A percentile compares a stretch with the other conserved stretches of the same genome.
Evolutionary conservation across 192 early-diverging fungal species (phyloP).

Genomic region (Coemansia sp.): DNA sequence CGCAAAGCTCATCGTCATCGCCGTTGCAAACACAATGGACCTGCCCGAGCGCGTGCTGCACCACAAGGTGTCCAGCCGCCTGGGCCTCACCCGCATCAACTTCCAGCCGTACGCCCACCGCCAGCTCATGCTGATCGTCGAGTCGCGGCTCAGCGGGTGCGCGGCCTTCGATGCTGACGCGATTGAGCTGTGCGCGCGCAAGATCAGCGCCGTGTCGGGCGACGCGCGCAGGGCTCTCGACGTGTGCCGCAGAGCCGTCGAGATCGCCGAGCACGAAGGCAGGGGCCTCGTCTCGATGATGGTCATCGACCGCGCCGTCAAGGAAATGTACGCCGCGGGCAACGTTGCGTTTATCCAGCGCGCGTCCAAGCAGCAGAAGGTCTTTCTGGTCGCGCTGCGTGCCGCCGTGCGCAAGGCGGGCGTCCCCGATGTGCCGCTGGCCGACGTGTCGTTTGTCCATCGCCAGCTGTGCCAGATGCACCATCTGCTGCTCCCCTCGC

Average conservation of each 20-base stretch:
- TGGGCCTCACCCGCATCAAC: constrained; percentile 87
- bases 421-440: constrained; percentile 69
- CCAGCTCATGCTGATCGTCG: constrained; percentile 84
- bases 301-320: constrained; percentile 75
- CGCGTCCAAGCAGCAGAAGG: constrained; percentile 78
- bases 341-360: constrained; percentile 68
- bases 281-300: constrained; percentile 63
- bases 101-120: constrained; percentile 89
- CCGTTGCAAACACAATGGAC: constrained; percentile 99
- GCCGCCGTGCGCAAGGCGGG: constrained; percentile 64
- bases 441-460: constrained; percentile 67
- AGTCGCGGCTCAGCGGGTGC: constrained; percentile 73
- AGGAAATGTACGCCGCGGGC: constrained; percentile 84
- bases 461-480: constrained; percentile 67
- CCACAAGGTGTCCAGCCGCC: constrained; percentile 85
- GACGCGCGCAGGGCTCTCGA: constrained; percentile 95
- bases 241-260: constrained; percentile 81
- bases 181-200: constrained; percentile 90
- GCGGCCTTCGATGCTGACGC: constrained; percentile 77
- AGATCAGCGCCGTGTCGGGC: constrained; percentile 93
- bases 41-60: constrained; percentile 88
- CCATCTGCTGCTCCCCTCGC: constrained; percentile 56
- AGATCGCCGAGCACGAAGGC: constrained; percentile 61
- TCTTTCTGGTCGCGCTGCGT: constrained; percentile 78
- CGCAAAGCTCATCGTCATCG: constrained; percentile 87